Evolutionary conservation across 1,139 yeast genomes (phyloP), one percentile per base, ranked within the genome.

Genomic region (Saccharomyces hybrid): DNA sequence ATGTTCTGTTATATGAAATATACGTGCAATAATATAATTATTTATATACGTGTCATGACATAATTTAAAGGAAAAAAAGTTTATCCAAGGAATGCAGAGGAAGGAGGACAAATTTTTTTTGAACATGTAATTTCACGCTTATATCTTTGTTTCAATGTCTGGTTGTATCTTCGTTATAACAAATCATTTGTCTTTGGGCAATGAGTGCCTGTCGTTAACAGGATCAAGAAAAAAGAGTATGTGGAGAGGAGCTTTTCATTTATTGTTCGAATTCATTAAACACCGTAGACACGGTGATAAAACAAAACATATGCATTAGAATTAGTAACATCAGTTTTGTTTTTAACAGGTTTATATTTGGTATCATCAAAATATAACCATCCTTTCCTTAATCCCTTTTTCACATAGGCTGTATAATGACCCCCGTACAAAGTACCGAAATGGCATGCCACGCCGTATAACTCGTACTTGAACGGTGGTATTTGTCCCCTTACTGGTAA

Each of bases 381-480:
- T 3, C 70, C 69, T 52, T 78, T 74, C 50, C 75, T 75, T 5
- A 76, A 68, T 26, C 81, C 80, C 62, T 88, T 87, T 62, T 83
- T 75, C 2, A 89, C 95, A 65, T 83, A 86, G 0, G 96, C 78
- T 0, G 98, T 93, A 69, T 93, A 93, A 71, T 93, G 99, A 0
- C 99, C 98, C 2, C 96, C 89, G 49, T 86, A 81, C 50, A 91
- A 75, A 4, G 81, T 74, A 2, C 99, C 98, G 59, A 76, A 80
- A 70, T 93, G 99, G 63, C 88, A 87, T n/a, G 91, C 93, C 31
- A 91, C 96, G 0, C 87, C 96, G 63, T 84, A 88, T 41, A 93
- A 72, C 60, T 81, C 82, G 69, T 91, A 93, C 38, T 79, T 74
- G 69, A 87, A 90, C 2, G 97, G 97, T 0, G 95, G 86, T 0